Percentiles rank a stretch among this genome's conserved stretches.
Conservation (phyloP, 768 basidiomycete genomes). For the Lentinula sp. region DNA sequence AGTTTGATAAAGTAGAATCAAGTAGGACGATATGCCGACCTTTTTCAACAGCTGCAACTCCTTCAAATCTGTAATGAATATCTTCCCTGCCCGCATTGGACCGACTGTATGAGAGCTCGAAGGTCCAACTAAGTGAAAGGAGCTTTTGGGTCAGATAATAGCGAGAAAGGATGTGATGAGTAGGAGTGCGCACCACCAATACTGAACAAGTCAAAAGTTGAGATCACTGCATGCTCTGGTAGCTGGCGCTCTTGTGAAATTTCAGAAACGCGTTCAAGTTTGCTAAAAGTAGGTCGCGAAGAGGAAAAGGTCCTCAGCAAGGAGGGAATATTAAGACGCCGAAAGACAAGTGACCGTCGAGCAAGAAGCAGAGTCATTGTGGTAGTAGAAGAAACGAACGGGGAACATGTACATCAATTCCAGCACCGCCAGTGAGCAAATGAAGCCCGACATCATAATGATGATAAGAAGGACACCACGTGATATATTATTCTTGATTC, state of each 20-base stretch:
- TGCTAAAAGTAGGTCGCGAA: neutral
- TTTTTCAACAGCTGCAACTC: constrained; percentile 66
- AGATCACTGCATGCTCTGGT: constrained; percentile 86
- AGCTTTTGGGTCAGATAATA: neutral
- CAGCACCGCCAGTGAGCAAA: neutral
- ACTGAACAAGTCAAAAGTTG: constrained; percentile 88
- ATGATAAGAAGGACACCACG: neutral
- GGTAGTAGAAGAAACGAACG: neutral
- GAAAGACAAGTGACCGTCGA: neutral
- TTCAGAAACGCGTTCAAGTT: constrained; percentile 3
- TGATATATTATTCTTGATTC: neutral
- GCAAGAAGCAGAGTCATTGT: neutral
- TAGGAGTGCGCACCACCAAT: constrained; percentile 56
- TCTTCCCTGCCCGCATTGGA: constrained; percentile 85
- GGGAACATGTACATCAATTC: neutral
- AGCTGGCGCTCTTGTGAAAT: constrained; percentile 18
- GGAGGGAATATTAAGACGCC: neutral
- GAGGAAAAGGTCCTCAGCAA: neutral
- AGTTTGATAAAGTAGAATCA: neutral
- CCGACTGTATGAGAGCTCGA: constrained; percentile 48
- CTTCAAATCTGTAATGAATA: constrained; percentile 74
- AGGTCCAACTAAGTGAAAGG: constrained; percentile 33
- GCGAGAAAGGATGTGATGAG: neutral
- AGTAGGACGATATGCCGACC: constrained; percentile 24
- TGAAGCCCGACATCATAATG: neutral